phyloP scores from a whole-genome alignment of 352 stramenopile species.

The Globisporangium mamillatum region DNA sequence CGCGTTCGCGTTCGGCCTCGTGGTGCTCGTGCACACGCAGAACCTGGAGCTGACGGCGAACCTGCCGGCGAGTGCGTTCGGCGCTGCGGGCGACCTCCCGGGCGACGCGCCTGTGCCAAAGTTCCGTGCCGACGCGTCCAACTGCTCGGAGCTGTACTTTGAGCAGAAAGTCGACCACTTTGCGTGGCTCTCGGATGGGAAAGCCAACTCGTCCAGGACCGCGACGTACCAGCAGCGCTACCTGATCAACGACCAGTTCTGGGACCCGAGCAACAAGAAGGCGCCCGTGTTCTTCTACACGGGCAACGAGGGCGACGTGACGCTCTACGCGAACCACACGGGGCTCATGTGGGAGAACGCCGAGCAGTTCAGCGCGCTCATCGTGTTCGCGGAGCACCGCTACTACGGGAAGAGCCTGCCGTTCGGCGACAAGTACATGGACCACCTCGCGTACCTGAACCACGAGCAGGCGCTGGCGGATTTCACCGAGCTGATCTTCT shows the following conservation, averaged over 20 bases:
- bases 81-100: conserved; percentile 14
- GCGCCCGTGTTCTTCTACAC: conserved; percentile 93
- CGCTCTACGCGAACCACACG: conserved; percentile 93
- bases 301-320: conserved; percentile 94
- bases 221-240: conserved; percentile 88
- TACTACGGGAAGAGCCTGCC: conserved; percentile 93
- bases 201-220: conserved; percentile 22
- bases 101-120: conserved; percentile 1
- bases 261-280: conserved; percentile 55
- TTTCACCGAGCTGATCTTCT: conserved; percentile 88
- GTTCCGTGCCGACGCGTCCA: conserved; percentile 45
- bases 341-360: conserved; percentile 95
- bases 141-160: conserved; percentile 86
- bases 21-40: conserved; percentile 74
- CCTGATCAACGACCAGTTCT: conserved; percentile 87
- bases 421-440: conserved; percentile 64
- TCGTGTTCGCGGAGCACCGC: conserved; percentile 95
- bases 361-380: conserved; percentile 76
- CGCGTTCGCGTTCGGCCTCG: conserved; percentile 49
- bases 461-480: conserved; percentile 93
- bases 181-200: conserved; percentile 37
- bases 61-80: conserved; percentile 38
- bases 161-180: conserved; percentile 91
- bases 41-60: conserved; percentile 43
- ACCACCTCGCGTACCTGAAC: conserved; percentile 79